Percentiles rank a stretch among this genome's conserved stretches.
phyloP scores from a whole-genome alignment of 2,329 filamentous ascomycete species.

The Coniochaeta pulveracea region DNA sequence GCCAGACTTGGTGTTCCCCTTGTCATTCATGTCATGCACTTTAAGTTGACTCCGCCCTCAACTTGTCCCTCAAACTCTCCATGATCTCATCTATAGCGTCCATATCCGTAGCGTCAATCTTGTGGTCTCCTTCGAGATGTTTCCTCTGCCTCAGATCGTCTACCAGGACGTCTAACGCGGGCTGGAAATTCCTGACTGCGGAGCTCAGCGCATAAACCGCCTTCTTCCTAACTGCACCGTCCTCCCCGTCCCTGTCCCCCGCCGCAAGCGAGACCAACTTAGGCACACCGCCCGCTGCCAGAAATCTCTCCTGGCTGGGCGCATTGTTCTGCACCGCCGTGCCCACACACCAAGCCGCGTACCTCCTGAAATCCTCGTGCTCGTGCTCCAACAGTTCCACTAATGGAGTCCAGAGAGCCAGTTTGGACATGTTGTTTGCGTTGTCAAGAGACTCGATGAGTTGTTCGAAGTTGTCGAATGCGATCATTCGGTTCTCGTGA shows the following conservation, averaged over 20 bases:
- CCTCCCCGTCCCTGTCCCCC: slow-evolving; percentile 43
- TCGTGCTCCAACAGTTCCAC: slow-evolving; percentile 56
- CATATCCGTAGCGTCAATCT: slow-evolving; percentile 50
- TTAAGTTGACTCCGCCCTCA: no score
- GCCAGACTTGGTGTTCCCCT: no score
- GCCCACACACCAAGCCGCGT: slow-evolving; percentile 89
- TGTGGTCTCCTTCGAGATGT: slow-evolving; percentile 31
- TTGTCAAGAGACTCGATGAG: slow-evolving; percentile 90
- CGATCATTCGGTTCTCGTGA: slow-evolving; percentile 66
- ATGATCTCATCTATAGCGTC: slow-evolving; percentile 71
- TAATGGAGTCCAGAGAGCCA: slow-evolving; percentile 75
- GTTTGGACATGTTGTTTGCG: slow-evolving; percentile 77
- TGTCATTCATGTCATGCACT: no score
- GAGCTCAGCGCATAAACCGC: slow-evolving; percentile 83
- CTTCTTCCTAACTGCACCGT: slow-evolving; percentile 59
- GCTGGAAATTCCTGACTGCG: slow-evolving; percentile 80
- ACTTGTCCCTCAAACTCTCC: slow-evolving; percentile 44
- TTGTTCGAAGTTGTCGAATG: slow-evolving; percentile 93
- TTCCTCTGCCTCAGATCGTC: slow-evolving; percentile 46
- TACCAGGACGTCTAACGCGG: slow-evolving; percentile 59
- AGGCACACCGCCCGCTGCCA: slow-evolving; percentile 55
- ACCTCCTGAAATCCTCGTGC: slow-evolving; percentile 63
- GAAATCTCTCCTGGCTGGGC: slow-evolving; percentile 64
- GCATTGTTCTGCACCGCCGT: slow-evolving; percentile 96
- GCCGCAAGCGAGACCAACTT: slow-evolving; percentile 56